Percentiles rank a stretch among this genome's conserved stretches.
Conservation (phyloP, 1,284 basidiomycete genomes). For the Porogramme epimiltina region DNA sequence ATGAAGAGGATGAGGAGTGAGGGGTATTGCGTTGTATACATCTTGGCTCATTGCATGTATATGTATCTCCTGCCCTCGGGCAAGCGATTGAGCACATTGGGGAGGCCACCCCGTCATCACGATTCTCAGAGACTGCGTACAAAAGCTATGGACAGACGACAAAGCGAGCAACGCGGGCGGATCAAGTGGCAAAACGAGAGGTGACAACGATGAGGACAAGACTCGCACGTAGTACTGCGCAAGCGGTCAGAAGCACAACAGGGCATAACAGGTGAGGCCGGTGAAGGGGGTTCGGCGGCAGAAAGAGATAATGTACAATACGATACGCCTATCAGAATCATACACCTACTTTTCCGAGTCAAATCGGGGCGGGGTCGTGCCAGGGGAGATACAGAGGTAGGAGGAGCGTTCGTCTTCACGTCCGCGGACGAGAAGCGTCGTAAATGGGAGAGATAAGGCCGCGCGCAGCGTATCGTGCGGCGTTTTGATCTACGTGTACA, state of each 20-base stretch:
- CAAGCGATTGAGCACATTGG: too few species aligned
- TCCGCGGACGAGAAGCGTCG: background rate
- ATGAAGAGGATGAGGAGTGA: slow-evolving; percentile 71
- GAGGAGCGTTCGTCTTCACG: background rate
- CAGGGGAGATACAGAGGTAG: background rate
- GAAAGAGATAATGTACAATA: slow-evolving; percentile 6
- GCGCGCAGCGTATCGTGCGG: background rate
- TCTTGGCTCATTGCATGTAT: slow-evolving; percentile 5
- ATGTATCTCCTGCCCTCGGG: too few species aligned
- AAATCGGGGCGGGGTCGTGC: background rate
- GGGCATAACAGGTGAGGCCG: background rate
- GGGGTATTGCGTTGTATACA: background rate
- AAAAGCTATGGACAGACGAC: slow-evolving; percentile 1
- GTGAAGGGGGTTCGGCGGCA: background rate
- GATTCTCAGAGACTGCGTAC: background rate
- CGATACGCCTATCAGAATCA: slow-evolving; percentile 3
- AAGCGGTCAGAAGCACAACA: background rate
- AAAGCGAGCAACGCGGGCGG: background rate
- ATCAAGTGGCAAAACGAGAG: too few species aligned
- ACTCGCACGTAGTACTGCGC: too few species aligned
- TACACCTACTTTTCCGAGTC: slow-evolving; percentile 11
- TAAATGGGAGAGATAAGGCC: background rate
- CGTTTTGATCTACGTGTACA: background rate
- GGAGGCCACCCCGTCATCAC: slow-evolving; percentile 4
- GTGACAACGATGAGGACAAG: too few species aligned